phyloP scores from a whole-genome alignment of 1,139 yeast genomes.

The Wickerhamiella pararugosa region DNA sequence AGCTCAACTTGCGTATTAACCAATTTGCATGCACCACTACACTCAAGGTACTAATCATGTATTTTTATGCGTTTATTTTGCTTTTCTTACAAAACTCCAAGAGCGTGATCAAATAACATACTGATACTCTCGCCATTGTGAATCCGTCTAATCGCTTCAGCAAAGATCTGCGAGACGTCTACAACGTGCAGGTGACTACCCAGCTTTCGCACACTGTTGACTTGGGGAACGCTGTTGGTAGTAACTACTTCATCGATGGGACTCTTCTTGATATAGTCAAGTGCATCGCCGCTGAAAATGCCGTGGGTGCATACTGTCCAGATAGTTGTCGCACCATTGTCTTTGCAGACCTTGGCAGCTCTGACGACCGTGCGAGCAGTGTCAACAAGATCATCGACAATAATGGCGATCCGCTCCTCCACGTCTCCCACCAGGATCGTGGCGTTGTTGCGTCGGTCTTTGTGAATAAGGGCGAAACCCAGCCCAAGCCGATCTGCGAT shows the following conservation, averaged over 20 bases:
- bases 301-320: slow-evolving; percentile 90
- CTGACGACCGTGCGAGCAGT: slow-evolving; percentile 85
- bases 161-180: slow-evolving; percentile 77
- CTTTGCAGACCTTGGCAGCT: slow-evolving; percentile 82
- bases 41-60: no score
- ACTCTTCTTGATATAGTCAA: slow-evolving; percentile 50
- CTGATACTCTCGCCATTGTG: slow-evolving; percentile 95
- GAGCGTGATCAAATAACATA: slow-evolving; percentile 65
- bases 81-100: slow-evolving; percentile 12
- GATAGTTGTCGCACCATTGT: slow-evolving; percentile 79
- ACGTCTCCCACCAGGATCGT: slow-evolving; percentile 95
- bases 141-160: slow-evolving; percentile 88
- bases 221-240: slow-evolving; percentile 89
- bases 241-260: slow-evolving; percentile 74
- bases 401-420: slow-evolving; percentile 62
- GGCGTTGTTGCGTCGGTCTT: slow-evolving; percentile 58
- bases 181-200: slow-evolving; percentile 54
- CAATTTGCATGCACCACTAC: no score
- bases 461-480: slow-evolving; percentile 88
- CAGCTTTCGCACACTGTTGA: slow-evolving; percentile 33
- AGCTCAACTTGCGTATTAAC: no score
- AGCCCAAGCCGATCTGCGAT: slow-evolving; percentile 83
- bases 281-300: slow-evolving; percentile 81
- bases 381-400: slow-evolving; percentile 87
- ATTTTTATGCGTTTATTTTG: neutral